Percentiles rank a stretch among this genome's conserved stretches.
These are phyloP conservation scores for Silene coronaria DNA, from an alignment of 179 eudicot genomes.

Conservation along the genomic window DNA sequence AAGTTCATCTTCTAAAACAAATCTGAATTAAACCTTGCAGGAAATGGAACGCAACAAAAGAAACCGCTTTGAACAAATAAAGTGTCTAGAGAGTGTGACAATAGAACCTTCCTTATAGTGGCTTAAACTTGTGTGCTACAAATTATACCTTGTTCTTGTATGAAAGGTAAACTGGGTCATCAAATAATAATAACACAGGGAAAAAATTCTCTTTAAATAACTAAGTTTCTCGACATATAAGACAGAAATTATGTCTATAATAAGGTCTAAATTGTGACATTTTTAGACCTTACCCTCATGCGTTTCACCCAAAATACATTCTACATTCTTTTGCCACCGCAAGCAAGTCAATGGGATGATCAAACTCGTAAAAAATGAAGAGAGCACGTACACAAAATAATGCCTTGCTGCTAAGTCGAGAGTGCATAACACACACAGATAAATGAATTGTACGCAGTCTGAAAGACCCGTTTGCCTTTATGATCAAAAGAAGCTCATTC, in stretches of 20 bases:
- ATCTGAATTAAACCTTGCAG: slow-evolving; percentile 25
- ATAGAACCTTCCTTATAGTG: neutral
- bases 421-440: neutral
- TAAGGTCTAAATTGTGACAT: neutral
- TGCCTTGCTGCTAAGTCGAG: neutral
- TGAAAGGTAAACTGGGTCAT: neutral
- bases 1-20: slow-evolving; percentile 1
- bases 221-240: neutral
- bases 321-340: neutral
- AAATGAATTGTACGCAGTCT: neutral
- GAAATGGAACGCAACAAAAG: slow-evolving; percentile 27
- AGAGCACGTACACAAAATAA: neutral
- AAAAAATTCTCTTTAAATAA: neutral
- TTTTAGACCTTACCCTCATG: neutral
- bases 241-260: neutral
- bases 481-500: neutral
- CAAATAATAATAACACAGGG: neutral
- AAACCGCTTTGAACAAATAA: slow-evolving; percentile 7
- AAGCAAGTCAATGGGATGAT: neutral
- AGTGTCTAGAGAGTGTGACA: neutral
- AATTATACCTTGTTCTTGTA: neutral
- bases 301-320: neutral
- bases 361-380: neutral
- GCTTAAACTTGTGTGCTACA: neutral
- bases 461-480: neutral